Conservation (phyloP, 192 early-diverging fungal genomes). For the Endogone sp. region DNA sequence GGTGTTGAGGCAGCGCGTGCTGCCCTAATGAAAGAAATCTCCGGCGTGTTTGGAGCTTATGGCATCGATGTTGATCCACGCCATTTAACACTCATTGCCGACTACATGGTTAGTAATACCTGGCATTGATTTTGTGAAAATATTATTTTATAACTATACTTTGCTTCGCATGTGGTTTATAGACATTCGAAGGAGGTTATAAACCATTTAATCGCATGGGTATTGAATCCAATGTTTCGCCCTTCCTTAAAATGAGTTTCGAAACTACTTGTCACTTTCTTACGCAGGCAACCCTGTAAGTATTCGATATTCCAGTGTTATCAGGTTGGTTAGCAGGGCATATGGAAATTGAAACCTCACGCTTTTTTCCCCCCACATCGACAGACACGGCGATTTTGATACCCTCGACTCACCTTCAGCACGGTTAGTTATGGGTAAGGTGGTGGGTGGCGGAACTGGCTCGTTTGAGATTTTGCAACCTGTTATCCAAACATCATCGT, state of each 20-base stretch:
- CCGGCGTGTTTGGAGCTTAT: slow-evolving; percentile 89
- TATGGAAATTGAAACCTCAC: slow-evolving; percentile 2
- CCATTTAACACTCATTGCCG: slow-evolving; percentile 96
- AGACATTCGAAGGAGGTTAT: slow-evolving; percentile 97
- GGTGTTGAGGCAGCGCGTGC: slow-evolving; percentile 90
- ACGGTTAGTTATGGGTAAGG: slow-evolving; percentile 91
- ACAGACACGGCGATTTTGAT: slow-evolving; percentile 80
- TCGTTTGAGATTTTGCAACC: slow-evolving; percentile 82
- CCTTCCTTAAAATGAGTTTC: slow-evolving; percentile 98
- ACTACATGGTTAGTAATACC: slow-evolving; percentile 93
- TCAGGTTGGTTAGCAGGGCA: slow-evolving; percentile 18
- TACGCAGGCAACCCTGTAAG: slow-evolving; percentile 76
- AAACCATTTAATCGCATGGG: slow-evolving; percentile 97
- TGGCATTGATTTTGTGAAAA: too few species aligned
- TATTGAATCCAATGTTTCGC: slow-evolving; percentile 86
- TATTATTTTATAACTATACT: not conserved
- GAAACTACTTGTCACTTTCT: slow-evolving; percentile 96
- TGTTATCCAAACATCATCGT: slow-evolving; percentile 22
- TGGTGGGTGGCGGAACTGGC: slow-evolving; percentile 90
- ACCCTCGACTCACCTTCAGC: slow-evolving; percentile 86
- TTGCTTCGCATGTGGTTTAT: not conserved
- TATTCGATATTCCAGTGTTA: slow-evolving; percentile 8
- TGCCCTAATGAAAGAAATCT: slow-evolving; percentile 91
- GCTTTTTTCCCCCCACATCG: slow-evolving; percentile 19
- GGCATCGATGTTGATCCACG: slow-evolving; percentile 90